Evolutionary conservation across 306 rosid species (phyloP).

Genomic region (Lathyrus sativus): DNA sequence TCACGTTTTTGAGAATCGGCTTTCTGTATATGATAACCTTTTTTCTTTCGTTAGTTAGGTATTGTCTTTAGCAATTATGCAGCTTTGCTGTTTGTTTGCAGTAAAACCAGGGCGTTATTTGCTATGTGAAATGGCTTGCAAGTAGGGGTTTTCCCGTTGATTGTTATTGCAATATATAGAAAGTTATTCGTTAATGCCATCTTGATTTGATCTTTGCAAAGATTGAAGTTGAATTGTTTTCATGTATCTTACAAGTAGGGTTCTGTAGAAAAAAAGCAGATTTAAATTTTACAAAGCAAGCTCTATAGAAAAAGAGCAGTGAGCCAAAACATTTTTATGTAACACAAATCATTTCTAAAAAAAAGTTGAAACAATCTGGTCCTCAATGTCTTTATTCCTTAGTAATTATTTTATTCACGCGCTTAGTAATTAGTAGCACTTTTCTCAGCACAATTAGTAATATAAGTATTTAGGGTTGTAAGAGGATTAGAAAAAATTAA

Average conservation of each 20-base stretch:
- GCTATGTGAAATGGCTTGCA: constrained; percentile 15
- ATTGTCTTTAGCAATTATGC: constrained; percentile 16
- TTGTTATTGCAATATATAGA: not conserved
- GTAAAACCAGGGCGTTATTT: constrained; percentile 7
- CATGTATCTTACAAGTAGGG: not conserved
- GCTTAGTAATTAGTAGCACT: too few species aligned
- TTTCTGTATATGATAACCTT: constrained; percentile 38
- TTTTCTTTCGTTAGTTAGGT: constrained; percentile 8
- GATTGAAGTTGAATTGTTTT: not conserved
- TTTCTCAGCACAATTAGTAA: too few species aligned
- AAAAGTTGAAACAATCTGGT: too few species aligned
- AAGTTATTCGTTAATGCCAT: not conserved
- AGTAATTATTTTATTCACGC: too few species aligned
- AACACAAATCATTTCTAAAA: too few species aligned
- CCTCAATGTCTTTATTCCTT: too few species aligned
- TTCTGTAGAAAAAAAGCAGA: not conserved
- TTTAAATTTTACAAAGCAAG: not conserved
- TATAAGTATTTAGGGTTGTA: too few species aligned
- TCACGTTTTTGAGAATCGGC: constrained; percentile 40
- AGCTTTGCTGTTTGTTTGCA: not conserved
- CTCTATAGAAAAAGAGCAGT: too few species aligned
- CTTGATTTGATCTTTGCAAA: constrained; percentile 1
- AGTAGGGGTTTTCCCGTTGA: constrained; percentile 2
- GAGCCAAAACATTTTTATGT: too few species aligned
- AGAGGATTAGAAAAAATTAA: too few species aligned